Conservation (phyloP, 208 protist genomes). For the Crithidia brevicula region DNA sequence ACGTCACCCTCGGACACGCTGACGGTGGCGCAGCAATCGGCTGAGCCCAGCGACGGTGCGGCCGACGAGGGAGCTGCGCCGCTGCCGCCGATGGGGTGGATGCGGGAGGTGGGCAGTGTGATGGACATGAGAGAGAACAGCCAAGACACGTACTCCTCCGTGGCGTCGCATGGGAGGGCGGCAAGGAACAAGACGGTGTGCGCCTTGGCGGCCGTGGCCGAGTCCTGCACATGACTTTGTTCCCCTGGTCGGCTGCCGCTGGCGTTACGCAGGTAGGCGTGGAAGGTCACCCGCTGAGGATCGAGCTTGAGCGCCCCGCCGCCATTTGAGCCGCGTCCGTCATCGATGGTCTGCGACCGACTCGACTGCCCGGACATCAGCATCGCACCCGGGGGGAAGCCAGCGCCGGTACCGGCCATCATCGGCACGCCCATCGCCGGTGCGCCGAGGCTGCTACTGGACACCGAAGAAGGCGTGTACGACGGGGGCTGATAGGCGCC, state of each 20-base stretch:
- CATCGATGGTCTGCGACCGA: slow-evolving; percentile 11
- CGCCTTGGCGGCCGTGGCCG: not conserved
- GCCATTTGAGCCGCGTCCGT: slow-evolving; percentile 12
- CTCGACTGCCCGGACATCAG: slow-evolving; percentile 19
- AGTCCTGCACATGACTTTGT: not conserved
- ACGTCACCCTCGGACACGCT: slow-evolving; percentile 22
- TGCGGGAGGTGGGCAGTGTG: slow-evolving; percentile 7
- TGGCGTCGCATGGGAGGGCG: slow-evolving; percentile 37
- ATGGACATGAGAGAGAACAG: slow-evolving; percentile 45
- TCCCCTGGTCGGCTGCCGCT: too few relatives aligned
- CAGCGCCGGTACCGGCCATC: slow-evolving; percentile 7
- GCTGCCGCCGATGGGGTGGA: slow-evolving; percentile 29
- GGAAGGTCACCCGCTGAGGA: slow-evolving; percentile 31
- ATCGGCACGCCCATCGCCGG: slow-evolving; percentile 4
- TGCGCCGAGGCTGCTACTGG: slow-evolving; percentile 13
- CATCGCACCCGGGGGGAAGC: slow-evolving; percentile 3
- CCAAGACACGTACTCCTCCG: slow-evolving; percentile 56
- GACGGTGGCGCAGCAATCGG: slow-evolving; percentile 29
- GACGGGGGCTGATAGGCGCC: slow-evolving; percentile 13
- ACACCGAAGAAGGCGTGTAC: slow-evolving; percentile 16
- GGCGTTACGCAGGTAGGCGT: slow-evolving; percentile 21
- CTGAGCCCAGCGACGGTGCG: too few relatives aligned
- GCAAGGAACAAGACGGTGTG: slow-evolving; percentile 50
- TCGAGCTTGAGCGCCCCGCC: slow-evolving; percentile 8
- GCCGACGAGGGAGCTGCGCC: too few relatives aligned